These are phyloP conservation scores for Sclerospora graminicola DNA, from an alignment of 352 stramenopile genomes.

Conservation along the genomic window DNA sequence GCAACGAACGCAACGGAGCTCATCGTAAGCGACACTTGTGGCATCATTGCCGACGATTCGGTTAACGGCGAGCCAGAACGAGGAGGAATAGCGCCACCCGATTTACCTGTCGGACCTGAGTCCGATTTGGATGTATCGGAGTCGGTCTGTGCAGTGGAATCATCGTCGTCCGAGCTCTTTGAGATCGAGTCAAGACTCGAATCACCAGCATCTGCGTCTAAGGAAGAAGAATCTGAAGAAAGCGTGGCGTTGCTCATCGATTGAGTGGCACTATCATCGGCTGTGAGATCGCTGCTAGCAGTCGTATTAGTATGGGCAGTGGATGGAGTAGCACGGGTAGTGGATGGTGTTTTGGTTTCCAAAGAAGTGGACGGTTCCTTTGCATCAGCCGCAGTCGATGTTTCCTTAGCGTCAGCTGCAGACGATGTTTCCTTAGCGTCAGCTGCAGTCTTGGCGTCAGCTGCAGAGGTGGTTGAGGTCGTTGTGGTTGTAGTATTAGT, in stretches of 20 bases:
- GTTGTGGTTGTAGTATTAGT: conserved; percentile 1
- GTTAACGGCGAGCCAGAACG: conserved; percentile 12
- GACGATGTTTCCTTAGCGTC: not conserved
- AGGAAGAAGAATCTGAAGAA: conserved; percentile 6
- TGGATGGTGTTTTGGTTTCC: conserved; percentile 2
- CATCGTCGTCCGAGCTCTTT: conserved; percentile 5
- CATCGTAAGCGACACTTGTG: conserved; percentile 5
- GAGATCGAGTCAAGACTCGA: conserved; percentile 3
- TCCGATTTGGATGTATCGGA: conserved; percentile 8
- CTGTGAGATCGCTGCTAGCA: too few species aligned
- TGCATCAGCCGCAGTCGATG: conserved; percentile 1
- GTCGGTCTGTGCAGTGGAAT: conserved; percentile 8
- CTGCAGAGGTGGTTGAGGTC: not conserved
- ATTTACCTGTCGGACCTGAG: conserved; percentile 9
- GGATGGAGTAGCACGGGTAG: too few species aligned
- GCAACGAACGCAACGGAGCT: conserved; percentile 6
- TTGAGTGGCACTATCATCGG: too few species aligned
- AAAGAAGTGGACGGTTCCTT: conserved; percentile 8
- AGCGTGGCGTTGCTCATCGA: too few species aligned
- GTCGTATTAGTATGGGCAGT: too few species aligned
- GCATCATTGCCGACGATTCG: conserved; percentile 15
- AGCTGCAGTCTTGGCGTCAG: not conserved
- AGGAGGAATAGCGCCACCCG: conserved; percentile 19
- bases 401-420: not conserved
- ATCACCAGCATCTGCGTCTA: not conserved